These are phyloP conservation scores for Russula virescens DNA, from an alignment of 768 basidiomycete genomes.

Conservation along the genomic window DNA sequence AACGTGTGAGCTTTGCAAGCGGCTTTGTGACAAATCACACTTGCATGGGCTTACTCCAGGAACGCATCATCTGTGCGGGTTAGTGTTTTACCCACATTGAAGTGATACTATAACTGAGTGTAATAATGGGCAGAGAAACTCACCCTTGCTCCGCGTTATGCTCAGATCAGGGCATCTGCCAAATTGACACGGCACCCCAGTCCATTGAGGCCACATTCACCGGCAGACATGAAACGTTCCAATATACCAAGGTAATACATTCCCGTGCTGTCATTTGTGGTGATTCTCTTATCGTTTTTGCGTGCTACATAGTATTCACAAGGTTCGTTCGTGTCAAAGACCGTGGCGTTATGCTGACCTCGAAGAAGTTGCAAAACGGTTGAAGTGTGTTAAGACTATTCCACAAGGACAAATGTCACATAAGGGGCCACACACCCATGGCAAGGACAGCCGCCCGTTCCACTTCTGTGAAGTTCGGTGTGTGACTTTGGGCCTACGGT, in stretches of 20 bases:
- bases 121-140: slow-evolving; percentile 37
- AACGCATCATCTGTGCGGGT: slow-evolving; percentile 55
- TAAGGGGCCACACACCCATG: slow-evolving; percentile 45
- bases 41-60: slow-evolving; percentile 43
- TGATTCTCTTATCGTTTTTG: background rate
- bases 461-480: slow-evolving; percentile 52
- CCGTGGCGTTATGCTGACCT: background rate
- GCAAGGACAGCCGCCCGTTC: slow-evolving; percentile 36
- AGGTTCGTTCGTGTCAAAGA: slow-evolving; percentile 32
- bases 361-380: slow-evolving; percentile 42
- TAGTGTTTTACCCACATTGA: slow-evolving; percentile 13
- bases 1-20: slow-evolving; percentile 48
- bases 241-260: slow-evolving; percentile 53
- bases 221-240: slow-evolving; percentile 53
- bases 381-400: slow-evolving; percentile 45
- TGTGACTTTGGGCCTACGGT: background rate
- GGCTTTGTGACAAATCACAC: slow-evolving; percentile 46
- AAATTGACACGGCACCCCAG: slow-evolving; percentile 53
- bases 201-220: slow-evolving; percentile 59
- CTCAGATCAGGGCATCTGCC: slow-evolving; percentile 44
- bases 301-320: slow-evolving; percentile 46
- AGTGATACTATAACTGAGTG: background rate
- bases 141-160: slow-evolving; percentile 45
- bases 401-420: slow-evolving; percentile 40
- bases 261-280: background rate